Base-by-base conservation (phyloP, 2,329 filamentous ascomycete genomes). In the Xylaria sp. region DNA sequence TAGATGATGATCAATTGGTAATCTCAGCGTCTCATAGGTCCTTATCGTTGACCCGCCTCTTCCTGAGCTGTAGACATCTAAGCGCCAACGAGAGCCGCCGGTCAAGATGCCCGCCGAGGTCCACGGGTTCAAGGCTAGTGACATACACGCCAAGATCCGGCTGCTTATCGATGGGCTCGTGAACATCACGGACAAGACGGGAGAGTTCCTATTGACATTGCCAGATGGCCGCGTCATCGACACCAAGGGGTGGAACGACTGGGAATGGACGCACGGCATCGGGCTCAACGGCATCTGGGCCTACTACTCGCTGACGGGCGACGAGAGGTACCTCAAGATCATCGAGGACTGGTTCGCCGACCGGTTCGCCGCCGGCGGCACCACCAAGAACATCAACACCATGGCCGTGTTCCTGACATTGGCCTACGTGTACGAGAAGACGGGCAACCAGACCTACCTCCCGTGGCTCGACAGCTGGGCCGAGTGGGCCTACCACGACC, bases 321-420 rank as follows among this genome's bases (percentile, higher is more conserved):
- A 87, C 24, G 70, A 76, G 1, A 71, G 75, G 24, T 82, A 83
- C 50, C 78, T 91, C 18, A 71, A 78, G 56, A 85, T 88, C 57
- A 91, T 92, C 63, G 80, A 89, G 66, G 78, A 82, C 52, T 93
- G 90, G 90, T 92, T 91, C 72, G 74, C 76, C 6, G 81, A 79
- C 44, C 85, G 89, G 7, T 86, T 91, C 57, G 79, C 78, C 1
- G 85, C 86, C 50, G 87, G 88, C 18, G 86, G 82, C 63, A 92
- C 90, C 2, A 91, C 88, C 38, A 92, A 92, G 70, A 92, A 92
- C 71, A 91, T 91, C 78, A 92, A 91, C 76, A 92, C 90, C 16
- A 91, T 92, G 88, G 85, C 87, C 11, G 86, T 86, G 0, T 90
- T 92, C 70, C 74, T 92, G 18, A 90, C 89, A 0, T 78, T 92